These are phyloP conservation scores for Chalaropsis thielavioides DNA, from an alignment of 2,329 filamentous ascomycete genomes.

Conservation along the genomic window DNA sequence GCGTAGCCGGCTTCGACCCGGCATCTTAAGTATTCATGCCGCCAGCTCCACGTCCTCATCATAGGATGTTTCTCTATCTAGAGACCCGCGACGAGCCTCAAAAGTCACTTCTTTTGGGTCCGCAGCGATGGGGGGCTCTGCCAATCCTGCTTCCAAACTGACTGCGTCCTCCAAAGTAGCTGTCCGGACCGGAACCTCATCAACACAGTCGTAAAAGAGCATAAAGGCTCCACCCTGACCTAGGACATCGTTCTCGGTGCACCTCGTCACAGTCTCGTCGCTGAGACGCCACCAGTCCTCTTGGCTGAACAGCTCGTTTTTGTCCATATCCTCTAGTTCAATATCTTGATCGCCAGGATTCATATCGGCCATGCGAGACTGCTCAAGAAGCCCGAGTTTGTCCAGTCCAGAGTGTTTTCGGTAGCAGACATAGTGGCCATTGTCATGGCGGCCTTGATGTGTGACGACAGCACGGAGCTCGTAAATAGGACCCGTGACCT, in stretches of 20 bases:
- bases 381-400: slow-evolving; percentile 1
- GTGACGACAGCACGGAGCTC: slow-evolving; percentile 72
- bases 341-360: slow-evolving; percentile 13
- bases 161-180: slow-evolving; percentile 20
- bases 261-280: slow-evolving; percentile 67
- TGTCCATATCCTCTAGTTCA: slow-evolving; percentile 16
- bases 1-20: background rate
- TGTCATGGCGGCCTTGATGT: slow-evolving; percentile 82
- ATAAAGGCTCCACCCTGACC: slow-evolving; percentile 79
- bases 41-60: background rate
- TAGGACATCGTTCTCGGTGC: slow-evolving; percentile 59
- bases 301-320: slow-evolving; percentile 16
- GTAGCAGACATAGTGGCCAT: slow-evolving; percentile 91
- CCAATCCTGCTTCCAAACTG: background rate
- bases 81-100: background rate
- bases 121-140: background rate
- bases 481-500: slow-evolving; percentile 48
- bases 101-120: background rate
- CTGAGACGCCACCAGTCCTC: slow-evolving; percentile 72
- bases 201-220: slow-evolving; percentile 81
- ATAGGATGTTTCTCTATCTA: background rate
- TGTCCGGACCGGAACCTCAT: slow-evolving; percentile 34
- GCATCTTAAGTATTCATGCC: background rate
- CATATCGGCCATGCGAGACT: slow-evolving; percentile 16
- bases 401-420: slow-evolving; percentile 41